Evolutionary conservation across 306 rosid species (phyloP), one percentile per base, ranked within the genome.

Genomic region (Cucurbita moschata): DNA sequence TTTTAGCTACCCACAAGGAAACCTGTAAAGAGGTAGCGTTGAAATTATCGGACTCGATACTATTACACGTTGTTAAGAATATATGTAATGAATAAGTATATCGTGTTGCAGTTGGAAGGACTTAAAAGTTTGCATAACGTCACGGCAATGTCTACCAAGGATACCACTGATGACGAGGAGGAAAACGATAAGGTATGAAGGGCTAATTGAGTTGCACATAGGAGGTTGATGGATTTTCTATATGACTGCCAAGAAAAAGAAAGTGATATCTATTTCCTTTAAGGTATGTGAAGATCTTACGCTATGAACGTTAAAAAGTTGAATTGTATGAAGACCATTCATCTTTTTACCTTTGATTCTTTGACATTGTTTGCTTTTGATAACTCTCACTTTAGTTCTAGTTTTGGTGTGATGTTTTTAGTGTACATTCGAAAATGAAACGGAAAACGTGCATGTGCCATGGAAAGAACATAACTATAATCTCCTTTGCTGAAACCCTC

Each of bases 1-100:
- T 93, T 73, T 77, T 81, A 26, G 61, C 80, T 16, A 77, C 88
- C 23, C 89, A 90, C 84, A 91, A 87, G 66, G 86, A 80, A 46
- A 87, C 86, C 60, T 86, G 90, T 88, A 83, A 83, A 82, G 92
- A 93, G 97, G 98, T 93, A 15, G 49, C 16, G 49, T 63, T 39
- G 49, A 63, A 63, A 26, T 63, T 15, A 30, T 3, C 35, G 0
- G 35, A 30, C 35, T 30, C 35, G 35, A 30, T 30, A 30, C 35
- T 30, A 30, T 30, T 30, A 3, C 35, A 30, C 35, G 35, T 30
- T 30, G 35, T 30, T 30, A 30, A 30, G 35, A 30, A 30, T 30
- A 59, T 40, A 6, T 59, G 14, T 58, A 58, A 11, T 12, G 9
- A 30, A 12, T 26, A 26, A 12, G 35, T 30, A 30, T 30, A 19